Base-by-base conservation (phyloP, 371 early-diverging fungal species). In the Polyrhizophydium stewartii region DNA sequence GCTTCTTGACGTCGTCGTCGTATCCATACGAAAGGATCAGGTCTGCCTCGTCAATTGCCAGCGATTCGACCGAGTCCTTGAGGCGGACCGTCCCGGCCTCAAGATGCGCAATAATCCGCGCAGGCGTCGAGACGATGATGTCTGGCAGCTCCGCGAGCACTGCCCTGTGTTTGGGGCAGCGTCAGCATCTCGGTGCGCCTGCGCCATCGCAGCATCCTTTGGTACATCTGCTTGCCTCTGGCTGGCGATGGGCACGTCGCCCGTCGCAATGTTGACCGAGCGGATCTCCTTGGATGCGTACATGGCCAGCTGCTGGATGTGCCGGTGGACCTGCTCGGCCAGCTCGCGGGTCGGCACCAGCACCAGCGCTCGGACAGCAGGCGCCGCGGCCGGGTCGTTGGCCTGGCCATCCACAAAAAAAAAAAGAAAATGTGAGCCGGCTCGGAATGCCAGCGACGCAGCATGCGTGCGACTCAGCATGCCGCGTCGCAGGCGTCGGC, bases 11-110 rank as follows among this genome's bases (percentile, higher is more conserved):
- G 49, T 78, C 79, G 27, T 90, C 86, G 60, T 92, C 89, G 64
- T 94, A 92, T 28, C 97, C 98, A 73, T 92, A 95, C 28, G 92
- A 92, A 46, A 94, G 74, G 1, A 96, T 88, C 33, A 96, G 71
- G 86, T 97, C 99, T 6, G 98, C 97, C 75, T 99, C 99, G 75
- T 99, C 99, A 81, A 98, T 93, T 0, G 99, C 97, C 62, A 99
- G 83, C 66, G 93, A 96, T 74, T 96, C 92, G 40, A 98, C 87
- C 5, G 89, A 87, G 61, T 86, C 83, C 52, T 97, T 66, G 65
- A 90, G 92, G 58, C 94, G 68, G 51, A 90, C 89, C 87, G 92
- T 95, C 76, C 97, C 98, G 3, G 94, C 88, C n/a, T 92, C 81
- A 76, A 98, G 84, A 75, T 99, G 95, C 66, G 76, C 96, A 96